Base-by-base conservation (phyloP, 768 basidiomycete genomes). In the Tephrocybe sp. region DNA sequence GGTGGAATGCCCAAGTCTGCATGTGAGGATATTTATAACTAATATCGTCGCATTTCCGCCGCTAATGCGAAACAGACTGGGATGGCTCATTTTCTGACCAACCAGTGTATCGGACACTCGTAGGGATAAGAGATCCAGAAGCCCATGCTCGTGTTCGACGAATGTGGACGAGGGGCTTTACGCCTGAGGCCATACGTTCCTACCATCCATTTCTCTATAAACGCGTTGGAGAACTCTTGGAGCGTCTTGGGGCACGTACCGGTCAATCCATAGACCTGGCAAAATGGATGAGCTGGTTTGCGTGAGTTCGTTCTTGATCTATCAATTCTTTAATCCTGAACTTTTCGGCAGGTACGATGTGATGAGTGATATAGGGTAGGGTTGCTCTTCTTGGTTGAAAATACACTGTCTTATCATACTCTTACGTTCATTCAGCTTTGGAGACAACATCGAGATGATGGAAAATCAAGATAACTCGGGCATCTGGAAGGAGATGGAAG, bases 1-100 rank as follows among this genome's bases (percentile, higher is more conserved):
- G 55, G 59, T 12, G 74, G 77, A 1, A 63, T 78, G 55, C 71
- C 70, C 3, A 76, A 77, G 56, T 72, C 74, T 3, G 64, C 31
- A 15, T 44, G 49, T 44, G 18, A 32, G 41, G 27, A n/a, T n/a
- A 11, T 2, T 9, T 18, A n/a, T n/a, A 9, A 6, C 6, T 19
- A 6, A 16, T 37, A 8, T 46, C 51, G 72, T 72, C 59, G 36
- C 40, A 24, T 13, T 38, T 7, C 5, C 19, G 18, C 19, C n/a
- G 21, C 25, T 16, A 9, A 7, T n/a, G 7, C 16, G 28, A 9
- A 39, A 5, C 36, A 72, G 70, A 64, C 6, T 72, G 68, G 65
- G 66, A 66, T 21, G 68, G 67, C 2, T 63, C 67, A 38, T 49
- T 54, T 26, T 38, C 56, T 5, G 56, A 52, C 31, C 57, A 39